Percentiles rank a stretch among this genome's conserved stretches.
Evolutionary conservation across 2,329 filamentous ascomycete genomes (phyloP).

Genomic region (Cryphonectria nitschkei): DNA sequence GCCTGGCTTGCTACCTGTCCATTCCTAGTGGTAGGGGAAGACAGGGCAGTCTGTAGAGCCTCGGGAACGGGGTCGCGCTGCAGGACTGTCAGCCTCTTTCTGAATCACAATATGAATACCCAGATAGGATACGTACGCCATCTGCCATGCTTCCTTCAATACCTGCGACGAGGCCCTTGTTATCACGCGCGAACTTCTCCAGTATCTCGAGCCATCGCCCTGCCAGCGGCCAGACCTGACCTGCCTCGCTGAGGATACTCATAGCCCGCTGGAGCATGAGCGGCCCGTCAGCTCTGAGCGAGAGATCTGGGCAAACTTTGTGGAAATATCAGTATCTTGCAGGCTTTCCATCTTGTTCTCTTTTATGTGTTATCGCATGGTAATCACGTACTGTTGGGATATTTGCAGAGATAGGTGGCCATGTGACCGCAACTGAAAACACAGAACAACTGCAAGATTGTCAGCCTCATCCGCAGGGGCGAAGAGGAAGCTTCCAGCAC

Average conservation of each 20-base stretch:
- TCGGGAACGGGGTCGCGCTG: slow-evolving; percentile 38
- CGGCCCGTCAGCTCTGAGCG: slow-evolving; percentile 46
- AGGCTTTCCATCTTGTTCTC: neutral
- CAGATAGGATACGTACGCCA: slow-evolving; percentile 40
- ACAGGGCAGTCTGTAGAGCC: slow-evolving; percentile 32
- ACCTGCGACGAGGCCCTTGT: slow-evolving; percentile 43
- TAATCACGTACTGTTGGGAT: slow-evolving; percentile 48
- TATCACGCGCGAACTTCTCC: slow-evolving; percentile 50
- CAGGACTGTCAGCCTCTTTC: slow-evolving; percentile 34
- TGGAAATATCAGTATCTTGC: slow-evolving; percentile 21
- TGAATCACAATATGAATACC: slow-evolving; percentile 24
- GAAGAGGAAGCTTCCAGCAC: too few species aligned
- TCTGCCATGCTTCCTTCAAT: slow-evolving; percentile 56
- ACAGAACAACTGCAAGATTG: slow-evolving; percentile 48
- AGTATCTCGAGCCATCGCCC: slow-evolving; percentile 56
- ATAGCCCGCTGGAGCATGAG: slow-evolving; percentile 52
- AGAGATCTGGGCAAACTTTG: slow-evolving; percentile 48
- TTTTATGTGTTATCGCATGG: neutral
- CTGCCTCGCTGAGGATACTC: slow-evolving; percentile 51
- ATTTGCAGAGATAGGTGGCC: slow-evolving; percentile 56
- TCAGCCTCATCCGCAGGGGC: slow-evolving; percentile 1
- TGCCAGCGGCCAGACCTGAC: slow-evolving; percentile 56
- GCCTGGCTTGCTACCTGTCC: slow-evolving; percentile 17
- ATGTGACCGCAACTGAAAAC: slow-evolving; percentile 60
- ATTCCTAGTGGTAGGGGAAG: slow-evolving; percentile 24